Evolutionary conservation across 345 rosid species (phyloP), one percentile per base, ranked within the genome.

Genomic region (Conringia planisiliqua): DNA sequence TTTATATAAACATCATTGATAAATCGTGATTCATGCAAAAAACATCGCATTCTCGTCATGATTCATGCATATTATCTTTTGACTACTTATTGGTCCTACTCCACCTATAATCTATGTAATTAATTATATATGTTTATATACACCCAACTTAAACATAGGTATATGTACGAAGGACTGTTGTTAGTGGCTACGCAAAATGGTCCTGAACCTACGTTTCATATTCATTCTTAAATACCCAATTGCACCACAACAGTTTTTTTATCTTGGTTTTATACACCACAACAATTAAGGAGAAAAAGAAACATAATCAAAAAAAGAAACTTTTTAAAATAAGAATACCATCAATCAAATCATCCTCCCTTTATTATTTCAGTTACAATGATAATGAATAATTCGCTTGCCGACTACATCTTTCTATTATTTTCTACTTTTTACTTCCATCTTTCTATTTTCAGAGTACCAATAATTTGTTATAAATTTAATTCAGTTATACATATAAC

Each of bases 1-100:
- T 22, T 20, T 16, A 17, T 35, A 27, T 42, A 3, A 22, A 39
- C 10, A 74, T 61, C 62, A 26, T 60, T 51, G 47, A 61, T 38
- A 40, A 60, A 13, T 61, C 75, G 69, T 68, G 80, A 76, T 62
- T 70, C 80, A 76, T 70, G 80, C 75, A 33, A 54, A 62, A 76
- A 32, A 17, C 64, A 69, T 76, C 74, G 51, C 70, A 69, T 12
- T 69, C 74, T 29, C 43, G 24, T 51, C 63, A 61, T 51, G 40
- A 61, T 10, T 43, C 36, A 33, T 57, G 50, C 47, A 50, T 18
- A 60, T 60, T 68, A 68, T 61, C 13, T 50, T 50, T 48, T 51
- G 60, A 59, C 38, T 26, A 75, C 57, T 30, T 6, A 17, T 74
- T 68, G 69, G 74, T 30, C 74, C 69, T 29, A 69, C 63, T 61